A percentile compares a stretch with the other conserved stretches of the same genome.
Conservation (phyloP, 257 asterid species). For the Paraleonurus japonicus region DNA sequence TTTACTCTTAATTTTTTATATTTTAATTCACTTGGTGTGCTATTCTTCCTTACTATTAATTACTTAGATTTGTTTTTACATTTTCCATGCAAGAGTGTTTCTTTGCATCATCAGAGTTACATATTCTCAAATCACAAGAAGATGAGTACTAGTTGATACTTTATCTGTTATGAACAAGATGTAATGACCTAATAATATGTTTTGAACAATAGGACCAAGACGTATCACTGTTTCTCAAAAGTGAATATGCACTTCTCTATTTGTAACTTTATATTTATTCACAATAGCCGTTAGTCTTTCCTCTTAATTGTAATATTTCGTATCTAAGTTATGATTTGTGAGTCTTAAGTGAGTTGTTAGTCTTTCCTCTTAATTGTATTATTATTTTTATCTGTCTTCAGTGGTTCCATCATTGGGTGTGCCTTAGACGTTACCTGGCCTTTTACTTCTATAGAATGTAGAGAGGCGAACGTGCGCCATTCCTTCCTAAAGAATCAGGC, state of each 20-base stretch:
- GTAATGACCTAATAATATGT: not conserved
- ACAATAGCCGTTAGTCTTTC: too few species aligned
- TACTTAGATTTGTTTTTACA: too few species aligned
- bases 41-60: not conserved
- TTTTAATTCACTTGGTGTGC: not conserved
- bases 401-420: constrained; percentile 14
- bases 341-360: not conserved
- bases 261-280: too few species aligned
- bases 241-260: too few species aligned
- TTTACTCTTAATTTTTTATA: not conserved
- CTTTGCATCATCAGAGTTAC: not conserved
- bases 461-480: constrained; percentile 8
- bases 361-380: not conserved
- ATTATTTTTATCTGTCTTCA: not conserved
- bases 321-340: not conserved
- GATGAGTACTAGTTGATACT: not conserved
- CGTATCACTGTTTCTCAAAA: too few species aligned
- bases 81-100: not conserved
- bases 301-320: too few species aligned
- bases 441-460: constrained; percentile 16
- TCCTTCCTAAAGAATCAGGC: constrained; percentile 10
- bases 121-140: too few species aligned
- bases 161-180: too few species aligned
- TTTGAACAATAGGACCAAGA: not conserved
- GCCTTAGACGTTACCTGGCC: constrained; percentile 18